Percentiles rank a stretch among this genome's conserved stretches.
phyloP scores from a whole-genome alignment of 225 moss, liverwort and hornwort species.

The Straminergon stramineum region DNA sequence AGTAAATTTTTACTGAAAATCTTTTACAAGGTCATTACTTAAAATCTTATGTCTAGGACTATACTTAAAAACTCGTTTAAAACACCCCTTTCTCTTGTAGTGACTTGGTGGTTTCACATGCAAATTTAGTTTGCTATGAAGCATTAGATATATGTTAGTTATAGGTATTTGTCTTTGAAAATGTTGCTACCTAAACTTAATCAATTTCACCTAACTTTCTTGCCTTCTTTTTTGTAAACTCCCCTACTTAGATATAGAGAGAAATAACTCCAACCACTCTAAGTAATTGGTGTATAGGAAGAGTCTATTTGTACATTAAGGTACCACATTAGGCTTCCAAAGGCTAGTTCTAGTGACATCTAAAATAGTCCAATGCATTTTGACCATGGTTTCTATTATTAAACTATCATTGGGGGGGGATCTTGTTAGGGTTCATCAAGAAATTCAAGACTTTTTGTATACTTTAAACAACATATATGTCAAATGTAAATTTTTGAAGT shows the following conservation, averaged over 20 bases:
- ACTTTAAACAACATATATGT: neutral
- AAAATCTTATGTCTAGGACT: too few species aligned
- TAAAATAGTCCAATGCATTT: neutral
- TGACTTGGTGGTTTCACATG: neutral
- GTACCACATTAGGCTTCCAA: neutral
- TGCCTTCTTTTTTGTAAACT: neutral
- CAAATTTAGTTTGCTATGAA: neutral
- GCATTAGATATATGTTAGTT: neutral
- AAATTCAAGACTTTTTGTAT: neutral
- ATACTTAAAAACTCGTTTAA: too few species aligned
- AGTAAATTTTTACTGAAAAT: too few species aligned
- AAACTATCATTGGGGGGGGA: neutral
- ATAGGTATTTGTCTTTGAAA: neutral
- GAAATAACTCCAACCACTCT: neutral
- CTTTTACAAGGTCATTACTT: too few species aligned
- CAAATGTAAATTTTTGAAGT: neutral
- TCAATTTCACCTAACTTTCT: neutral
- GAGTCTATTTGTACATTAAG: neutral
- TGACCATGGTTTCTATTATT: neutral
- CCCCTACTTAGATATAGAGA: accelerated
- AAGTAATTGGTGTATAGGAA: neutral
- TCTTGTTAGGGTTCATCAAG: neutral
- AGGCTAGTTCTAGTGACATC: accelerated
- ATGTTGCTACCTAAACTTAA: neutral
- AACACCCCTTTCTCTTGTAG: too few species aligned